Evolutionary conservation across 768 basidiomycete genomes (phyloP), one percentile per base, ranked within the genome.

Genomic region (Calvatia gigantea): DNA sequence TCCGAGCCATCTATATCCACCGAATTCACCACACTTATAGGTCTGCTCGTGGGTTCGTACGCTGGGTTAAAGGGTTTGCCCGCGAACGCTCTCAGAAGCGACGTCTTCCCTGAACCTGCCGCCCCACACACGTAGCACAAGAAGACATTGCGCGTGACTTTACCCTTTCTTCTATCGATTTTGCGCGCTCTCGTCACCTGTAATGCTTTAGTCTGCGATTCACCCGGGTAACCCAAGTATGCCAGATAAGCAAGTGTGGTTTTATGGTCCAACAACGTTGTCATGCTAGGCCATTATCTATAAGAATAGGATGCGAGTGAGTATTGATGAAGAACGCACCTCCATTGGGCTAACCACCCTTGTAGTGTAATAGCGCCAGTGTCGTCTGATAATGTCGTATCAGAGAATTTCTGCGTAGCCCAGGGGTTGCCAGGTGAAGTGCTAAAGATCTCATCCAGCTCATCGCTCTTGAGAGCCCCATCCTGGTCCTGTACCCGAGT

Each of bases 301-400:
- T 33, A n/a, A n/a, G 44, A 38, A 52, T 11, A 31, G 45, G 33
- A 49, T 31, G 55, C 28, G 52, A 27, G 37, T n/a, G 31, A 45
- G 25, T 31, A 4, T 15, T 25, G 15, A 39, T 4, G 2, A 31
- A 19, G 33, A 33, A 27, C 23, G 69, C 78, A 94, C 94, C 92
- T 96, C 96, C 96, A 99, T 67, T 97, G 95, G 17, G 96, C 96
- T 25, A 98, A 74, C 96, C 96, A 99, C 1, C 94, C 92, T 73
- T 98, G 95, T 41, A 99, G 71, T n/a, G 95, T 98, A 15, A 98
- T 90, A 27, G 91, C 85, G 9, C 92, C 94, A 8, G 84, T 77
- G 63, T 94, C 94, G 62, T 93, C 88, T 14, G 90, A 85, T 42
- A 94, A 79, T 4, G 93, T 93, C 0, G 85, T 94, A 62, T 95